phyloP scores from a whole-genome alignment of 2,329 filamentous ascomycete genomes.

The Penicillium sp. region DNA sequence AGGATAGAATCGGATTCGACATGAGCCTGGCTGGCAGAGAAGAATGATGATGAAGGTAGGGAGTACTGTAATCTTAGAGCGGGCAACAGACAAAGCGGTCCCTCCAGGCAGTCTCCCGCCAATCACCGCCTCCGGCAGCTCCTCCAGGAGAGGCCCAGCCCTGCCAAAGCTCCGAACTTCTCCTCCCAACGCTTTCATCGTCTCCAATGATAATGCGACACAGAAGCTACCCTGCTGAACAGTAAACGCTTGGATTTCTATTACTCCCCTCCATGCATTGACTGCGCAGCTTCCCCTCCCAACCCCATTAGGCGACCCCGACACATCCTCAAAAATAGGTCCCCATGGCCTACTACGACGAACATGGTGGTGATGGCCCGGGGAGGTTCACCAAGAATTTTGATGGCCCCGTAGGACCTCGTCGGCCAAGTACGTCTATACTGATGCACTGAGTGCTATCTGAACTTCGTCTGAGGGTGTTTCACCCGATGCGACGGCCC shows the following conservation, averaged over 20 bases:
- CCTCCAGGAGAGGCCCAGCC: slow-evolving; percentile 10
- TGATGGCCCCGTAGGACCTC: slow-evolving; percentile 43
- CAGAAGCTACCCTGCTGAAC: not conserved
- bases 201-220: slow-evolving; percentile 7
- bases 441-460: not conserved
- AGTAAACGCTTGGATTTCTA: slow-evolving; percentile 4
- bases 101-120: not conserved
- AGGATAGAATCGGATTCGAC: slow-evolving; percentile 2
- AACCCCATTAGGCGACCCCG: not conserved
- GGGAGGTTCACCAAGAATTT: slow-evolving; percentile 39
- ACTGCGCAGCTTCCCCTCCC: not conserved
- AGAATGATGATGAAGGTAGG: slow-evolving; percentile 10
- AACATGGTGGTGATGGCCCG: slow-evolving; percentile 40
- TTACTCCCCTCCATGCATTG: not conserved
- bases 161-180: slow-evolving; percentile 18
- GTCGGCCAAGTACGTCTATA: slow-evolving; percentile 44
- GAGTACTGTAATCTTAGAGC: not conserved
- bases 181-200: slow-evolving; percentile 18
- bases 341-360: slow-evolving; percentile 47
- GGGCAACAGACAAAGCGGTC: slow-evolving; percentile 13
- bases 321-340: not conserved
- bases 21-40: not conserved
- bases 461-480: not conserved
- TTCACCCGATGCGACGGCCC: not conserved
- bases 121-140: slow-evolving; percentile 20